Base-by-base conservation (phyloP, 139 green algal species). In the Mesotaenium endlicherianum region DNA sequence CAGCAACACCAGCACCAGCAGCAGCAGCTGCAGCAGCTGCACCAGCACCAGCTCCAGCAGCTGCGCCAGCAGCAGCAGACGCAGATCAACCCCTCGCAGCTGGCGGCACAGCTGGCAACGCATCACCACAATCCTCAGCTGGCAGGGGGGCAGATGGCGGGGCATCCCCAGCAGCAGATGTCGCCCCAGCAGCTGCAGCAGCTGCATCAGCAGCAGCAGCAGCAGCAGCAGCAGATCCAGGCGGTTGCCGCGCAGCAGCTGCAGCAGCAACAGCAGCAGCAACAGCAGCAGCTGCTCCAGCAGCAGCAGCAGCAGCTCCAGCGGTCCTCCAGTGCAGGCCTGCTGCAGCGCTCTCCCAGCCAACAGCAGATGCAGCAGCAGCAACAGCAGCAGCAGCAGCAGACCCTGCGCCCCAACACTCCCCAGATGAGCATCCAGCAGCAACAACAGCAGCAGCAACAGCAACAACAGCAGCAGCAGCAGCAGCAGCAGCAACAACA, bases 401-500 rank as follows among this genome's bases (percentile, higher is more conserved):
- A n/a, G n/a, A n/a, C n/a, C n/a, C n/a, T n/a, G n/a, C n/a, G n/a
- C n/a, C n/a, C n/a, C n/a, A n/a, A n/a, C n/a, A n/a, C n/a, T n/a
- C n/a, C n/a, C n/a, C n/a, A n/a, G n/a, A n/a, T n/a, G n/a, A n/a
- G n/a, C n/a, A n/a, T n/a, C n/a, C n/a, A n/a, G n/a, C n/a, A n/a
- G n/a, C n/a, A 71, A 20, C 55, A 71, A 50, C 64, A 83, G 4
- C 77, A 57, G 31, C 31, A 53, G 44, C 2, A 83, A 16, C 77
- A 36, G 55, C 64, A 83, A 14, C 77, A 76, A 36, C 57, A 70
- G 30, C 77, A 83, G 20, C n/a, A 30, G n/a, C 43, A 44, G 31
- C 76, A 69, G 45, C 55, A 57, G 16, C 53, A 58, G 16, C 77
- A 76, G 38, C 44, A 44, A 14, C 72, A 80, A 50, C 72, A 80